phyloP scores from a whole-genome alignment of 805 yeast genomes.

The Wickerhamomyces xylosicus region DNA sequence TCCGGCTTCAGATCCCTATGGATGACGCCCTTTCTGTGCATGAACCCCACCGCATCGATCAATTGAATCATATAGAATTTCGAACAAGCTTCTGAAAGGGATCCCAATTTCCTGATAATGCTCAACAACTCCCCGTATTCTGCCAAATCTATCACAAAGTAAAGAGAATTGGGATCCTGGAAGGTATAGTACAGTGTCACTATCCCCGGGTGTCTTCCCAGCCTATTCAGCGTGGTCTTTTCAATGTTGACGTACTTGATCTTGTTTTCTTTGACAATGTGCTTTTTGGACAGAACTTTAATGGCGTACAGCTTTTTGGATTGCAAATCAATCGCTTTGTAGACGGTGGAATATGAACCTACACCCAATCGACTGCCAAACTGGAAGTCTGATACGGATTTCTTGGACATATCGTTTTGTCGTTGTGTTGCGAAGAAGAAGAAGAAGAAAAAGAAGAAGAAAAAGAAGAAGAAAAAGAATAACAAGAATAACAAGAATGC shows the following conservation, averaged over 20 bases:
- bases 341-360: conserved; percentile 93
- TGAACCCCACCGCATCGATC: conserved; percentile 82
- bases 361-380: conserved; percentile 84
- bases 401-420: conserved; percentile 22
- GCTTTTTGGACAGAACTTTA: conserved; percentile 83
- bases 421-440: conserved; percentile 13
- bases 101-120: conserved; percentile 67
- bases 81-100: conserved; percentile 64
- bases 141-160: conserved; percentile 90
- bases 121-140: conserved; percentile 89
- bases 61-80: conserved; percentile 79
- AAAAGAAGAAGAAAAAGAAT: too few species aligned
- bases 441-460: too few species aligned
- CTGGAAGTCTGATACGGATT: conserved; percentile 65
- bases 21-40: conserved; percentile 82
- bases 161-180: conserved; percentile 81
- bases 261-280: conserved; percentile 88
- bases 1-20: conserved; percentile 96
- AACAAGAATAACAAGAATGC: too few species aligned
- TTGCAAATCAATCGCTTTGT: conserved; percentile 70
- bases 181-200: conserved; percentile 88
- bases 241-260: conserved; percentile 95
- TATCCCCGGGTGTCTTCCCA: conserved; percentile 92
- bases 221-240: conserved; percentile 74
- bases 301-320: conserved; percentile 75